Conservation (phyloP, 768 basidiomycete genomes). For the Leccinum longicurvipes region DNA sequence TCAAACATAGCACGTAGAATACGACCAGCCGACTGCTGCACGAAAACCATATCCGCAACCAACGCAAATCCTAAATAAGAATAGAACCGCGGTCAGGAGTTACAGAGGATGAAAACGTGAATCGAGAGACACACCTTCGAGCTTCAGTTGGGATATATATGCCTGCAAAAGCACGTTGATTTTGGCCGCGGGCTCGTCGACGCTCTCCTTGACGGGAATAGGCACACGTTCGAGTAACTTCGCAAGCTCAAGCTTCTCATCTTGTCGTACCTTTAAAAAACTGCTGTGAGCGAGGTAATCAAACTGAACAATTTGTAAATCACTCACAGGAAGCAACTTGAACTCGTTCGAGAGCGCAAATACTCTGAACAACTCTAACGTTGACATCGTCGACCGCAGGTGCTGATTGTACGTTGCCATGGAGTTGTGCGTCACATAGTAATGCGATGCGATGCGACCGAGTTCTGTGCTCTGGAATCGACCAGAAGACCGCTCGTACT, state of each 20-base stretch:
- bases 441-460: conserved; percentile 91
- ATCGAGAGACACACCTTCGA: conserved; percentile 56
- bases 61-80: conserved; percentile 63
- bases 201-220: conserved; percentile 94
- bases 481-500: conserved; percentile 87
- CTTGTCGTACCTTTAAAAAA: conserved; percentile 55
- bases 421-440: conserved; percentile 91
- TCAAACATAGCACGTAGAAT: conserved; percentile 97
- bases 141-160: conserved; percentile 90
- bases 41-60: conserved; percentile 92
- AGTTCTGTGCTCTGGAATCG: conserved; percentile 91
- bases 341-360: conserved; percentile 97
- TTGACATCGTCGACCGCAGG: conserved; percentile 80
- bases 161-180: conserved; percentile 95
- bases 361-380: conserved; percentile 89
- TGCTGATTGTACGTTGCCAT: conserved; percentile 98
- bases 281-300: not conserved
- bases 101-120: not conserved
- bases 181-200: conserved; percentile 95
- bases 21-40: conserved; percentile 96
- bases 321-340: conserved; percentile 74
- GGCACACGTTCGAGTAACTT: conserved; percentile 93
- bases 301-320: conserved; percentile 20
- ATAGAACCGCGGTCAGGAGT: not conserved
- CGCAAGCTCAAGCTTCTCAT: conserved; percentile 85